Evolutionary conservation across 768 basidiomycete species (phyloP), one percentile per base, ranked within the genome.

Genomic region (Podaxis sp.): DNA sequence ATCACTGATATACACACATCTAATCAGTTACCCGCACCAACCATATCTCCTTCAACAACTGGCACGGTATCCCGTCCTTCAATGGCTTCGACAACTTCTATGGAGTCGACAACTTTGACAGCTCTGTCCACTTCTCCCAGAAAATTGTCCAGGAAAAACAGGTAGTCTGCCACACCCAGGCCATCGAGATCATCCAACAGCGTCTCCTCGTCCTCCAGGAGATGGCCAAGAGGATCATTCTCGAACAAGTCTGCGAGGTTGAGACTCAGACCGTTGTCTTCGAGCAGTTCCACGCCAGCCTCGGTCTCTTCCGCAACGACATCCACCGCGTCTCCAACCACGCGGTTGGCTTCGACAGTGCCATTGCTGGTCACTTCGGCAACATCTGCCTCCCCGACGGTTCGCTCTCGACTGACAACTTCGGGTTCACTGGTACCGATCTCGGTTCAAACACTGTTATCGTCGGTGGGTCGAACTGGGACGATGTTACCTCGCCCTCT

Each of bases 381-480:
- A 66, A 72, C 52, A 61, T 79, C 61, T 56, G 72, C 66, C 63
- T 69, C 61, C 58, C 65, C 15, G 74, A 75, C 36, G 73, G 73
- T 2, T 69, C 69, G 24, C 53, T 78, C 63, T 74, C 64, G 64
- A 68, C 44, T 64, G 59, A 69, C 58, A 70, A 76, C 64, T 70
- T 71, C 42, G 76, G 75, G 11, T 76, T 78, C 70, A 63, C 42
- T 26, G 77, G 76, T 19, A 44, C 52, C 9, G 72, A 76, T 53
- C 40, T 75, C 33, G 77, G 76, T 24, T 65, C 65, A 54, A 71
- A 76, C 63, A 77, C 73, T 54, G 72, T 80, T 61, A 65, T 76
- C 57, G 70, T 75, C 44, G 59, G 64, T n/a, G 79, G 78, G 62
- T 70, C 67, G 70, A 82, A 83, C 77, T 83, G 80, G 81, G 64